Base-by-base conservation (phyloP, 208 protist genomes). In the Plasmodiophora brassicae region DNA sequence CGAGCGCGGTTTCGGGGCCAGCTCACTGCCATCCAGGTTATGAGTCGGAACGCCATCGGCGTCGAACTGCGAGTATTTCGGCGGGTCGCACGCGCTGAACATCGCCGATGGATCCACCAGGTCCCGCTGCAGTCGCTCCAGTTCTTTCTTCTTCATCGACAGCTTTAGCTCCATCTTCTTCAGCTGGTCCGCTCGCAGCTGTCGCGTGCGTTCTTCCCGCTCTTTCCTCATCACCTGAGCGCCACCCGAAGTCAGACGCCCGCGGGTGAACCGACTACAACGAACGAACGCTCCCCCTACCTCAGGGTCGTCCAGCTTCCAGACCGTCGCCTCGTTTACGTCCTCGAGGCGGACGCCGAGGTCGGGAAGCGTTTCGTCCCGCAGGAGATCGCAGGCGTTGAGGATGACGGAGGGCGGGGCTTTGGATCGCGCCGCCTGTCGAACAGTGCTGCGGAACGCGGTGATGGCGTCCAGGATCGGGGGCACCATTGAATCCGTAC, bases 261-360 rank as follows among this genome's bases (percentile, higher is more conserved):
- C 22, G 46, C 46, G 46, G 14, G 46, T 54, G n/a, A n/a, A n/a
- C 43, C 72, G 14, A n/a, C n/a, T n/a, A n/a, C n/a, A n/a, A n/a
- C n/a, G n/a, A n/a, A n/a, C n/a, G n/a, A n/a, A n/a, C n/a, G n/a
- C n/a, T n/a, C n/a, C n/a, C n/a, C n/a, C n/a, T n/a, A n/a, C 32
- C 54, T 90, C 28, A 36, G 89, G 87, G 53, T 93, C 91, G 39
- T 91, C 90, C 25, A 94, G 22, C 57, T 88, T 90, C 78, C 91
- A 93, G 0, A 86, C 78, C n/a, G 91, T 85, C 10, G 85, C 65
- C 35, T 54, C 46, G n/a, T 32, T 0, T 10, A 65, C 45, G 83
- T 94, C 92, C 65, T 93, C 91, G 28, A 94, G 54, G 0, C 87
- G 90, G 14, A 94, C 90, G 14, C 92, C 92, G 41, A 93, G 36